Conservation (phyloP, 2,329 filamentous ascomycete species). For the Exophiala sp. region DNA sequence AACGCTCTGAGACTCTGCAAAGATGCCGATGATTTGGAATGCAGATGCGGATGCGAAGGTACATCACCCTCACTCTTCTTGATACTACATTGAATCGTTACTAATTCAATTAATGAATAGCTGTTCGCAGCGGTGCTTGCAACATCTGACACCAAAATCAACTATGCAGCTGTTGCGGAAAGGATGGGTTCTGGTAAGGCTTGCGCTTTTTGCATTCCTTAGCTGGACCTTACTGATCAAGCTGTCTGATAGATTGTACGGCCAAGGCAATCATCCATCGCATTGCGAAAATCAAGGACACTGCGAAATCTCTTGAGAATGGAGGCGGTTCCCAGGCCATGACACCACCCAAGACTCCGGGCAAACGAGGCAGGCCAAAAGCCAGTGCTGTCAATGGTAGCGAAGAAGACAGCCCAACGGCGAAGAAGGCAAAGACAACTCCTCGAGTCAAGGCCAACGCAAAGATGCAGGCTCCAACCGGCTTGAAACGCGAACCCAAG, state of each 20-base stretch:
- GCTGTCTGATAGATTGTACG: conserved; percentile 7
- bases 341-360: background rate
- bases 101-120: no score
- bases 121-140: conserved; percentile 12
- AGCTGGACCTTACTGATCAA: background rate
- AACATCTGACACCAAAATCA: conserved; percentile 7
- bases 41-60: conserved; percentile 19
- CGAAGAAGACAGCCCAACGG: background rate
- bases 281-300: conserved; percentile 9
- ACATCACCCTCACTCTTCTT: background rate
- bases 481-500: background rate
- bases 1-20: background rate
- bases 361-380: background rate
- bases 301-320: background rate
- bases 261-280: conserved; percentile 15
- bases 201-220: background rate
- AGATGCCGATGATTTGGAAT: conserved; percentile 22
- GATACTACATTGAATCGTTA: no score
- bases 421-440: background rate
- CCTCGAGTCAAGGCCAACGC: background rate
- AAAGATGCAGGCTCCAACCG: background rate
- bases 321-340: background rate
- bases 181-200: conserved; percentile 13
- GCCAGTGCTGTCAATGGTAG: background rate
- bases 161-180: conserved; percentile 6